phyloP scores from a whole-genome alignment of 2,329 filamentous ascomycete genomes.

The Dryadomyces quercivorus region DNA sequence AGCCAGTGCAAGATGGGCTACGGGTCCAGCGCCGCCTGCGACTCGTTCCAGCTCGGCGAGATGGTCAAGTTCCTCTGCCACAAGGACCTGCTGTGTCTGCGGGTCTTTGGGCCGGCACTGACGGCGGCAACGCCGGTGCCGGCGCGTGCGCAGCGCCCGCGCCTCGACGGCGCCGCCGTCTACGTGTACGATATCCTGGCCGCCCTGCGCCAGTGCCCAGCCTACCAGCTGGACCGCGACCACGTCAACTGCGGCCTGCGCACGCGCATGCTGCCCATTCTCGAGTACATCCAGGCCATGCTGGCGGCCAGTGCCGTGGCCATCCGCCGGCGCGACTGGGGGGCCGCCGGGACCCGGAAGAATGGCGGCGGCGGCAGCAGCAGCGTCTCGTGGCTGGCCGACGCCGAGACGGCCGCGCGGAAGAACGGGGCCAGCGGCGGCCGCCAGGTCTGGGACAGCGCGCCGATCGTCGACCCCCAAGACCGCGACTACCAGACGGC shows the following conservation, averaged over 20 bases:
- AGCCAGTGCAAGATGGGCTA: conserved; percentile 63
- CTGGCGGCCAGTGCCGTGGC: conserved; percentile 33
- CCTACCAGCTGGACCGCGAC: conserved; percentile 62
- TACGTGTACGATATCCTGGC: conserved; percentile 50
- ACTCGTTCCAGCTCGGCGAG: conserved; percentile 68
- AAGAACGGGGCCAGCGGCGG: neutral
- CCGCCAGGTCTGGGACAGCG: neutral
- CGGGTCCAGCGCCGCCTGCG: conserved; percentile 58
- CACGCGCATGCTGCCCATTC: conserved; percentile 49
- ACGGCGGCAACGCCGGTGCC: neutral
- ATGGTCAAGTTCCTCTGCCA: conserved; percentile 59
- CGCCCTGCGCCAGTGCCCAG: conserved; percentile 51
- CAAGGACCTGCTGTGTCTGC: conserved; percentile 47
- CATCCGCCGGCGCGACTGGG: conserved; percentile 34
- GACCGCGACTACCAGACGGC: conserved; percentile 10
- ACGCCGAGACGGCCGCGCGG: neutral
- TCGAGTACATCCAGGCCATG: conserved; percentile 52
- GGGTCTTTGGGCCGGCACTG: conserved; percentile 36
- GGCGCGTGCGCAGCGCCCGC: neutral
- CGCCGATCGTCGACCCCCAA: conserved; percentile 1
- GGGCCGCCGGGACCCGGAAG: conserved; percentile 15
- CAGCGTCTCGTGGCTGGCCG: neutral
- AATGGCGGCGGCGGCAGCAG: neutral
- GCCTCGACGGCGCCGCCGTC: conserved; percentile 18
- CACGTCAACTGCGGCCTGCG: conserved; percentile 63